phyloP scores from a whole-genome alignment of 2,329 filamentous ascomycete species.

The Canariomyces notabilis region DNA sequence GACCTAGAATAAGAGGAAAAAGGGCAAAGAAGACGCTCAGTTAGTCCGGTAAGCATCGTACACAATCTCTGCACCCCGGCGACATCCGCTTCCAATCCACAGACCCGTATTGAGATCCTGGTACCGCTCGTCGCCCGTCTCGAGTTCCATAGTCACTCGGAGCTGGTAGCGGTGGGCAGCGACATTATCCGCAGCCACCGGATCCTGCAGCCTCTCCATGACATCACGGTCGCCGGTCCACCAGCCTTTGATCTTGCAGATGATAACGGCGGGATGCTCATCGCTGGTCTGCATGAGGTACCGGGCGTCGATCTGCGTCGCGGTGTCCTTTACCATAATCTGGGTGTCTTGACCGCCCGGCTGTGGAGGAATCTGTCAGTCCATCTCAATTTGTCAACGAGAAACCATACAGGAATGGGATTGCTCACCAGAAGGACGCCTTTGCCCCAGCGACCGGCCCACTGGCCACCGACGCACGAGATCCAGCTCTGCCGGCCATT shows the following conservation, averaged over 20 bases:
- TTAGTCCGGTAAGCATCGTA: conserved; percentile 26
- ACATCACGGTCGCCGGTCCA: conserved; percentile 24
- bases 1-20: no score
- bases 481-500: conserved; percentile 23
- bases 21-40: conserved; percentile 8
- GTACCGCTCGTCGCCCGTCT: conserved; percentile 27
- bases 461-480: conserved; percentile 23
- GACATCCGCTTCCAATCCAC: conserved; percentile 25
- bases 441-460: conserved; percentile 25
- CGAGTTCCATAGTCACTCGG: conserved; percentile 24
- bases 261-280: conserved; percentile 24
- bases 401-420: neutral
- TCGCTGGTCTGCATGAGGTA: conserved; percentile 26
- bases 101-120: conserved; percentile 22
- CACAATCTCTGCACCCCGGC: conserved; percentile 25
- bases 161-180: conserved; percentile 23
- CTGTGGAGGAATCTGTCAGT: neutral
- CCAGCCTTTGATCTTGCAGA: conserved; percentile 26
- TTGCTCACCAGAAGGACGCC: conserved; percentile 20
- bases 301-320: conserved; percentile 22
- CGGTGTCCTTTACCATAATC: conserved; percentile 20
- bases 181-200: conserved; percentile 24
- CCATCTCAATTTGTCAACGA: neutral
- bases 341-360: conserved; percentile 24
- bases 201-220: conserved; percentile 24